A percentile compares a stretch with the other conserved stretches of the same genome.
Conservation (phyloP, 768 basidiomycete species). For the Basidioascus undulatus region DNA sequence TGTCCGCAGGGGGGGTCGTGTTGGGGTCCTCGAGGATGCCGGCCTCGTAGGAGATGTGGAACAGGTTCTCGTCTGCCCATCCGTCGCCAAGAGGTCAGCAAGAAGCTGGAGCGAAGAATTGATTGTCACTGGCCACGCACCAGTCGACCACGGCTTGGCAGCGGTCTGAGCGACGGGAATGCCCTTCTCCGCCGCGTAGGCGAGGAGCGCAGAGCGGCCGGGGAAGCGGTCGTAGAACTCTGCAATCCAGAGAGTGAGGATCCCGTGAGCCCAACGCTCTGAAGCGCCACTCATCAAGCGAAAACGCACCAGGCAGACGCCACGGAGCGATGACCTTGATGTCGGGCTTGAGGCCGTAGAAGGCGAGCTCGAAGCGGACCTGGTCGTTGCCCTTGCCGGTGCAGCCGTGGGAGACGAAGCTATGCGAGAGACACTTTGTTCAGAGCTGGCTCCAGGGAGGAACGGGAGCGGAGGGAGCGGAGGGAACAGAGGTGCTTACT, state of each 20-base stretch:
- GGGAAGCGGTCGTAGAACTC: conserved; percentile 96
- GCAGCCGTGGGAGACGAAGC: conserved; percentile 92
- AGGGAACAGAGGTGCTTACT: conserved; percentile 31
- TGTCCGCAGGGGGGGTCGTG: conserved; percentile 76
- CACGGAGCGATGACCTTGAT: conserved; percentile 99
- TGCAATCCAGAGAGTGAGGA: conserved; percentile 13
- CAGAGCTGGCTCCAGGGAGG: too few species aligned
- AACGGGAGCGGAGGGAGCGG: background rate
- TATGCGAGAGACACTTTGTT: conserved; percentile 17
- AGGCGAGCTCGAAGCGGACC: conserved; percentile 95
- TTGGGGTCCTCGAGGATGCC: conserved; percentile 96
- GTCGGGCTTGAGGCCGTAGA: conserved; percentile 92
- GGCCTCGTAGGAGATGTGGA: conserved; percentile 99
- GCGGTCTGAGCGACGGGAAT: conserved; percentile 90
- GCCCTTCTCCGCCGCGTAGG: conserved; percentile 59
- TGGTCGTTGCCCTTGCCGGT: conserved; percentile 99
- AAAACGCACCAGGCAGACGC: conserved; percentile 58
- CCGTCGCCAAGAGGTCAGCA: background rate
- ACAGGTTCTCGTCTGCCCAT: conserved; percentile 67
- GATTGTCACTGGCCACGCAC: conserved; percentile 15
- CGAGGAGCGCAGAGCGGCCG: conserved; percentile 76
- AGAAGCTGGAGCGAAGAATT: background rate
- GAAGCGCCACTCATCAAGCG: background rate
- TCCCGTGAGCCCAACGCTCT: background rate
- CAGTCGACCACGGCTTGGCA: conserved; percentile 93